These are phyloP conservation scores for Delitschia confertaspora DNA, from an alignment of 495 filamentous ascomycete genomes.

Conservation along the genomic window DNA sequence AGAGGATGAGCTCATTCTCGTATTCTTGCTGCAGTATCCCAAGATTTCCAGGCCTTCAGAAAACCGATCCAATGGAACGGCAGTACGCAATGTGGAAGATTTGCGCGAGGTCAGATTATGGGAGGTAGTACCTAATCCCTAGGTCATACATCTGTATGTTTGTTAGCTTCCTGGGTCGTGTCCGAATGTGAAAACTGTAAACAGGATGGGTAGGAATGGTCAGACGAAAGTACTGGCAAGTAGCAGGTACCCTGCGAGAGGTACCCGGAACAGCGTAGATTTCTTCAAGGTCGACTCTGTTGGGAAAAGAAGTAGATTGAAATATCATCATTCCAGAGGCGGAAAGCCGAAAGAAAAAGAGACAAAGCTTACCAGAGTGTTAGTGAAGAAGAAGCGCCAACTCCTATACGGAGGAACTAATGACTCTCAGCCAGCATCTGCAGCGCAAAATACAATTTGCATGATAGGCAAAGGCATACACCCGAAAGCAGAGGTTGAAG, in stretches of 20 bases:
- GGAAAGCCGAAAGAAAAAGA: constrained; percentile 22
- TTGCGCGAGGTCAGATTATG: too few species aligned
- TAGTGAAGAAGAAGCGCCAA: neutral
- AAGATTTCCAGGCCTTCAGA: too few species aligned
- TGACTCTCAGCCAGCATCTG: neutral
- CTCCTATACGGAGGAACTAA: too few species aligned
- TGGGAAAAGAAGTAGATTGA: constrained; percentile 79
- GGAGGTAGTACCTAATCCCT: too few species aligned
- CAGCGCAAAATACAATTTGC: neutral
- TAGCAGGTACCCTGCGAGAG: constrained; percentile 71
- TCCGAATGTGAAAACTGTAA: constrained; percentile 1
- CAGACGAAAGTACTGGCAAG: constrained; percentile 99
- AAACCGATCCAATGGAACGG: too few species aligned
- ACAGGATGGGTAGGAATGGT: constrained; percentile 32
- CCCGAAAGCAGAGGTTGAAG: neutral
- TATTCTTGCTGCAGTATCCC: too few species aligned
- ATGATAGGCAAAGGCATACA: neutral
- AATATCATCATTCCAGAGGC: constrained; percentile 68
- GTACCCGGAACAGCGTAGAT: constrained; percentile 56
- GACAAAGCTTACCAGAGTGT: constrained; percentile 30
- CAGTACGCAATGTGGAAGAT: too few species aligned
- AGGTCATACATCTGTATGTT: too few species aligned
- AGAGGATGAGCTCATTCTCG: too few species aligned
- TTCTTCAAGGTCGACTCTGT: constrained; percentile 94
- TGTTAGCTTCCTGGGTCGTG: too few species aligned